Evolutionary conservation across 495 filamentous ascomycete species (phyloP).

Genomic region (Penicillium manginii): DNA sequence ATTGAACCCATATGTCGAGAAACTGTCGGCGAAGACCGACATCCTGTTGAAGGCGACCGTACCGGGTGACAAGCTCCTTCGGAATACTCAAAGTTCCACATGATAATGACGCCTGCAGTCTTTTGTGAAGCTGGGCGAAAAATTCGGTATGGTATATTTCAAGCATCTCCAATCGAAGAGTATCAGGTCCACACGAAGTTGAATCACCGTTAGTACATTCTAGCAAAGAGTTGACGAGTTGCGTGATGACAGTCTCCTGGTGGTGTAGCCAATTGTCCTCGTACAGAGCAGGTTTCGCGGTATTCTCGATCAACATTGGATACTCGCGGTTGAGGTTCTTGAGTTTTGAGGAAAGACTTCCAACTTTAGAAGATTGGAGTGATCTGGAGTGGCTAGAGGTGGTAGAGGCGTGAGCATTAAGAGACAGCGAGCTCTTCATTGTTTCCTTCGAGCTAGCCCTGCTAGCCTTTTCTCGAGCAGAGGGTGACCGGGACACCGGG

Average conservation of each 20-base stretch:
- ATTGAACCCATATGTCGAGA: constrained; percentile 59
- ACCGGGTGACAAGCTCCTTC: constrained; percentile 51
- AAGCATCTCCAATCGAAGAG: constrained; percentile 50
- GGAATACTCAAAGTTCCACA: constrained; percentile 64
- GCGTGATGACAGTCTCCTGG: constrained; percentile 64
- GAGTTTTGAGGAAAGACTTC: constrained; percentile 8
- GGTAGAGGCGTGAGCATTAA: constrained; percentile 13
- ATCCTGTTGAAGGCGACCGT: constrained; percentile 57
- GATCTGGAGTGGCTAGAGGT: constrained; percentile 27
- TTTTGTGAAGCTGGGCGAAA: constrained; percentile 58
- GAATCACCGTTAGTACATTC: constrained; percentile 29
- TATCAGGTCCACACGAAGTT: constrained; percentile 29
- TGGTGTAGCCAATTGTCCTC: constrained; percentile 68
- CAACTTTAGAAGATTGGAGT: constrained; percentile 20
- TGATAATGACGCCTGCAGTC: constrained; percentile 64
- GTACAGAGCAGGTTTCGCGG: constrained; percentile 60
- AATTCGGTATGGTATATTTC: constrained; percentile 57
- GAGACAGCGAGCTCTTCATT: constrained; percentile 10
- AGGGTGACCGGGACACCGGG: constrained; percentile 3
- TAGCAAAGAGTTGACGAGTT: constrained; percentile 62
- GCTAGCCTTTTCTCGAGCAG: not conserved
- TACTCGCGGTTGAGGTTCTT: constrained; percentile 44
- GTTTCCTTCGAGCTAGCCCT: constrained; percentile 2
- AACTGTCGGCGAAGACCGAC: constrained; percentile 61
- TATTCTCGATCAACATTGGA: constrained; percentile 58